phyloP scores from a whole-genome alignment of 2,329 filamentous ascomycete species.

The Talaromyces verruculosus region DNA sequence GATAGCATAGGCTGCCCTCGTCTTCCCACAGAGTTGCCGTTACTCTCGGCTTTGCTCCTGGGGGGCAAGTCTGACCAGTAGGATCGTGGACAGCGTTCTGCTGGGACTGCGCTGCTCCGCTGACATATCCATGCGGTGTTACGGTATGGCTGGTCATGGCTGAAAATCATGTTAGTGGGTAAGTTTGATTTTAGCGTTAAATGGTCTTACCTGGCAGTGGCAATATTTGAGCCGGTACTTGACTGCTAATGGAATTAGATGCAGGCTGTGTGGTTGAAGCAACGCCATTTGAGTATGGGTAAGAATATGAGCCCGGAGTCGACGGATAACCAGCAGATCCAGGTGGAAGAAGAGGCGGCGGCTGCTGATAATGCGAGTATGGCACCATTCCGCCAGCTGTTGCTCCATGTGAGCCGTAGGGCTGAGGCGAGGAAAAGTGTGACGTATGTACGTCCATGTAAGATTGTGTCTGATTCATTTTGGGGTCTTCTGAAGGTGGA shows the following conservation, averaged over 20 bases:
- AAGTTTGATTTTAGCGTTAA: neutral
- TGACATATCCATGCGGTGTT: constrained; percentile 41
- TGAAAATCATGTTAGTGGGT: constrained; percentile 24
- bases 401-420: constrained; percentile 72
- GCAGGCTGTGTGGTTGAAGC: constrained; percentile 71
- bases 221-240: constrained; percentile 68
- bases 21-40: constrained; percentile 98
- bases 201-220: constrained; percentile 57
- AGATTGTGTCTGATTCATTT: constrained; percentile 78
- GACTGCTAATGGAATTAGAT: constrained; percentile 66
- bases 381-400: constrained; percentile 71
- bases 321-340: constrained; percentile 68
- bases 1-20: constrained; percentile 94
- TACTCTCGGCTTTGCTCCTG: constrained; percentile 92
- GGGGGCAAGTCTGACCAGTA: constrained; percentile 88
- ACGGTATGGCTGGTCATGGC: constrained; percentile 45
- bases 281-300: constrained; percentile 71
- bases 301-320: constrained; percentile 55
- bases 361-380: constrained; percentile 70
- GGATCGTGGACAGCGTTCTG: constrained; percentile 66
- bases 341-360: constrained; percentile 73
- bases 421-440: constrained; percentile 76
- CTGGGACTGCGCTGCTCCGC: constrained; percentile 40
- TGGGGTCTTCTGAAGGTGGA: constrained; percentile 23
- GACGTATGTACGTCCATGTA: constrained; percentile 81